These are phyloP conservation scores for Colletotrichum tropicicola DNA, from an alignment of 2,329 filamentous ascomycete genomes.

Conservation along the genomic window DNA sequence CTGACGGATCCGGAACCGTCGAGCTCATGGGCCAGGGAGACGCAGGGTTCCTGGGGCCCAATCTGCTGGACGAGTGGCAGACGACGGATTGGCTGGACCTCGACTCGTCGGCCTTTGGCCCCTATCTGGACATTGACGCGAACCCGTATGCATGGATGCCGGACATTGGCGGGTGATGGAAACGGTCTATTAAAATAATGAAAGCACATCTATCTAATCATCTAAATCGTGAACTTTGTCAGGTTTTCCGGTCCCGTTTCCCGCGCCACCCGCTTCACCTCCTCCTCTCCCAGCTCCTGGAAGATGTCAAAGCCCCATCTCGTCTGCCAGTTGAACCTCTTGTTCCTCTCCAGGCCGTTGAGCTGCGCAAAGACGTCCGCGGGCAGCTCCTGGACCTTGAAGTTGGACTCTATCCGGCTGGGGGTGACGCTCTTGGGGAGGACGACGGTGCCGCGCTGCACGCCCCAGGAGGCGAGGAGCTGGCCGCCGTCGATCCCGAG, in stretches of 20 bases:
- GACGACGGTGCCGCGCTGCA: conserved; percentile 72
- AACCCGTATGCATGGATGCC: conserved; percentile 28
- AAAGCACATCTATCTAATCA: not conserved
- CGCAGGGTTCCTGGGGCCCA: not conserved
- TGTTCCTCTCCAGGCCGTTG: conserved; percentile 48
- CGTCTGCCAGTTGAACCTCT: conserved; percentile 52
- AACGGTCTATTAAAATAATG: not conserved
- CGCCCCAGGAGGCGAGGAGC: conserved; percentile 65
- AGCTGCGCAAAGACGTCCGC: conserved; percentile 46
- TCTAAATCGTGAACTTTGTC: conserved; percentile 41
- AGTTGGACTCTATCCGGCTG: conserved; percentile 73
- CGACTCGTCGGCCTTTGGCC: conserved; percentile 34
- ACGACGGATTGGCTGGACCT: conserved; percentile 41
- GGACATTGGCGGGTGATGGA: conserved; percentile 15
- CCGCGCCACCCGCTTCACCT: conserved; percentile 42
- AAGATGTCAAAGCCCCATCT: conserved; percentile 56
- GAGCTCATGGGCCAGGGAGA: conserved; percentile 10
- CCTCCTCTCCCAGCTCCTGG: conserved; percentile 48
- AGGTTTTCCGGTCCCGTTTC: conserved; percentile 46
- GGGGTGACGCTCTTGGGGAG: conserved; percentile 77
- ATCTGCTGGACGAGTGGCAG: conserved; percentile 37
- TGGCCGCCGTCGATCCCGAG: conserved; percentile 49
- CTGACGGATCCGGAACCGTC: not conserved
- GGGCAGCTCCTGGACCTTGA: conserved; percentile 47
- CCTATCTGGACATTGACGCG: conserved; percentile 29